Evolutionary conservation across 768 basidiomycete species (phyloP).

Genomic region (Pulveroboletus sp.): DNA sequence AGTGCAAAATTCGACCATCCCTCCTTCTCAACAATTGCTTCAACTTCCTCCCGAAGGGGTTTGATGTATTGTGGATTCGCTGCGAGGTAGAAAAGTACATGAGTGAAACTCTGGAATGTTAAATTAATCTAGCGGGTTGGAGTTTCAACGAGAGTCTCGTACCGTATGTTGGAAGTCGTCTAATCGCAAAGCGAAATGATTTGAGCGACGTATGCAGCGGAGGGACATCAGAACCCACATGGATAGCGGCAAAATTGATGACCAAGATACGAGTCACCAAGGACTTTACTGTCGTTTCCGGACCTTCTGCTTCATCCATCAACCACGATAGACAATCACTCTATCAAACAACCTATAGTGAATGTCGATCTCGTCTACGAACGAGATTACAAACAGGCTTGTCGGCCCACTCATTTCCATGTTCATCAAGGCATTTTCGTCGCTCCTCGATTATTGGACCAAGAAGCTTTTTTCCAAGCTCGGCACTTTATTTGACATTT

Average conservation of each 20-base stretch:
- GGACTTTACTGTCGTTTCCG: slow-evolving; percentile 14
- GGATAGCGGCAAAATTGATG: background rate
- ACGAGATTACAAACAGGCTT: slow-evolving; percentile 23
- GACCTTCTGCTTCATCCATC: slow-evolving; percentile 20
- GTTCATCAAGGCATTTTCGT: slow-evolving; percentile 13
- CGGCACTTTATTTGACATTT: slow-evolving; percentile 1
- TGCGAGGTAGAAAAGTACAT: slow-evolving; percentile 34
- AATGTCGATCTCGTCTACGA: background rate
- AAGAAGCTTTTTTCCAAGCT: slow-evolving; percentile 13
- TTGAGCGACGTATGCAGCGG: background rate
- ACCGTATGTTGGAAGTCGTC: background rate
- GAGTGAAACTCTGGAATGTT: slow-evolving; percentile 10
- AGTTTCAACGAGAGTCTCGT: background rate
- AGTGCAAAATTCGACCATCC: slow-evolving; percentile 13
- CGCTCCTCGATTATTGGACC: slow-evolving; percentile 30
- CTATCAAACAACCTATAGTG: slow-evolving; percentile 5
- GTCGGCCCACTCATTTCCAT: slow-evolving; percentile 25
- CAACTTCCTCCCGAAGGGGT: slow-evolving; percentile 28
- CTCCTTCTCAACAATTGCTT: background rate
- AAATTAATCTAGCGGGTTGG: background rate
- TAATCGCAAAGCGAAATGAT: background rate
- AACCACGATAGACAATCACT: slow-evolving; percentile 32
- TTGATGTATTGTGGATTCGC: slow-evolving; percentile 31
- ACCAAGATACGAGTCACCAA: slow-evolving; percentile 10
- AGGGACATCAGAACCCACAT: background rate